These are phyloP conservation scores for Diaporthe caulivora DNA, from an alignment of 2,329 filamentous ascomycete species.

Conservation along the genomic window DNA sequence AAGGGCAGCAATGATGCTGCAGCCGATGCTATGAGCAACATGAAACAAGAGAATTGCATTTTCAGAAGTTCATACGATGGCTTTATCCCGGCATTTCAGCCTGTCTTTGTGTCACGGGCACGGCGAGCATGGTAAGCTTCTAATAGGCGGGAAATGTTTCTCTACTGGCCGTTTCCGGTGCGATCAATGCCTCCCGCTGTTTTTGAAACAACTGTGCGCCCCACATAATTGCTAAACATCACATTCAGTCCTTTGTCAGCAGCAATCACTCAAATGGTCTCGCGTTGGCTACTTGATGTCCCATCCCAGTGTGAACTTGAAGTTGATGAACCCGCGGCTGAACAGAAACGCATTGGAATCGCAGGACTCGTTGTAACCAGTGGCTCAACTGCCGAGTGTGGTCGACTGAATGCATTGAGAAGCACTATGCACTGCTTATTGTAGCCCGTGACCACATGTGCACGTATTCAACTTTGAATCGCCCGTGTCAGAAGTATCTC, in stretches of 20 bases:
- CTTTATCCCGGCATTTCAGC: neutral
- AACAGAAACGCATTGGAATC: too few species aligned
- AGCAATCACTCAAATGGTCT: neutral
- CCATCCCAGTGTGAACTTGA: too few species aligned
- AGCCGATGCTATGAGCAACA: too few species aligned
- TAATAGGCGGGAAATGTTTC: neutral
- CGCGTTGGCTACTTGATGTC: too few species aligned
- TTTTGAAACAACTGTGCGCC: neutral
- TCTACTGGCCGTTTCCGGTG: neutral
- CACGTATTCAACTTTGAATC: neutral
- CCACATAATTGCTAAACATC: neutral
- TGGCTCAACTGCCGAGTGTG: too few species aligned
- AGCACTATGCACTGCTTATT: too few species aligned
- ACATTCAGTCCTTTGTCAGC: neutral
- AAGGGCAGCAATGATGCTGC: neutral
- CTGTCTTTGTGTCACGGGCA: neutral
- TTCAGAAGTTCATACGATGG: neutral
- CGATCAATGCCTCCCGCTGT: neutral
- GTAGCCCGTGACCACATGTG: too few species aligned
- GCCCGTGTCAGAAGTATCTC: neutral
- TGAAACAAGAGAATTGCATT: neutral
- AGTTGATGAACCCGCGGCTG: too few species aligned
- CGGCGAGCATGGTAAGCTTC: too few species aligned
- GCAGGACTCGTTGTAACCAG: too few species aligned
- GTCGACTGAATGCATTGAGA: too few species aligned